phyloP scores from a whole-genome alignment of 805 yeast species.

The Candida mattraensis region DNA sequence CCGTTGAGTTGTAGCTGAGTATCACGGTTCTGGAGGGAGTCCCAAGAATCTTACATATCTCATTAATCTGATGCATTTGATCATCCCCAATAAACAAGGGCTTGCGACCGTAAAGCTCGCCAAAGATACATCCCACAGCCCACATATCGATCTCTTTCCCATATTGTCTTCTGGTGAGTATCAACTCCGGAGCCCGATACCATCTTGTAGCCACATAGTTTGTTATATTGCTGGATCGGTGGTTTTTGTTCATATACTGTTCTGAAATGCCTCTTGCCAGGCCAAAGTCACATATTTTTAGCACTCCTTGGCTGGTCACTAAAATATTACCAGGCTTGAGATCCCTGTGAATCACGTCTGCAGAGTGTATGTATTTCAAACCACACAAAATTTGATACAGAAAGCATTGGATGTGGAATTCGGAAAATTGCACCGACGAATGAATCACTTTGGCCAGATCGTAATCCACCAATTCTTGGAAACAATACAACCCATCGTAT shows the following conservation, averaged over 20 bases:
- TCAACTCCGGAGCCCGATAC: constrained; percentile 93
- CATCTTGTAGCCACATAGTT: constrained; percentile 92
- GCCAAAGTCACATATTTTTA: constrained; percentile 94
- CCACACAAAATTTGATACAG: constrained; percentile 85
- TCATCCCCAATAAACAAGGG: constrained; percentile 80
- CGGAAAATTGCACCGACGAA: constrained; percentile 75
- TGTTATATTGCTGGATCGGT: constrained; percentile 53
- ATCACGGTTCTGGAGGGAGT: constrained; percentile 56
- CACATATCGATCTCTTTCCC: constrained; percentile 81
- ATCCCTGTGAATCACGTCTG: constrained; percentile 90
- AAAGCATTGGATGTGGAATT: constrained; percentile 75
- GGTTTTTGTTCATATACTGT: constrained; percentile 31
- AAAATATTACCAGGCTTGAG: constrained; percentile 89
- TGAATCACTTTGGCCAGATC: constrained; percentile 83
- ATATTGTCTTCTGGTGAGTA: constrained; percentile 59
- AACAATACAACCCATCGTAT: constrained; percentile 84
- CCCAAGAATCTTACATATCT: constrained; percentile 70
- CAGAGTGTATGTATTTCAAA: constrained; percentile 83
- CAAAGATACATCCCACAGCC: constrained; percentile 92
- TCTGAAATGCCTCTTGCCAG: constrained; percentile 72
- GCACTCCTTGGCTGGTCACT: constrained; percentile 66
- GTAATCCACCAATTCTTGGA: constrained; percentile 80
- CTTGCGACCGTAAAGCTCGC: constrained; percentile 76
- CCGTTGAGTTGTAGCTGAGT: constrained; percentile 42
- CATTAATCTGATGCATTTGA: constrained; percentile 67